These are phyloP conservation scores for Choanephora cucurbitarum DNA, from an alignment of 371 early-diverging fungal species.

Conservation along the genomic window DNA sequence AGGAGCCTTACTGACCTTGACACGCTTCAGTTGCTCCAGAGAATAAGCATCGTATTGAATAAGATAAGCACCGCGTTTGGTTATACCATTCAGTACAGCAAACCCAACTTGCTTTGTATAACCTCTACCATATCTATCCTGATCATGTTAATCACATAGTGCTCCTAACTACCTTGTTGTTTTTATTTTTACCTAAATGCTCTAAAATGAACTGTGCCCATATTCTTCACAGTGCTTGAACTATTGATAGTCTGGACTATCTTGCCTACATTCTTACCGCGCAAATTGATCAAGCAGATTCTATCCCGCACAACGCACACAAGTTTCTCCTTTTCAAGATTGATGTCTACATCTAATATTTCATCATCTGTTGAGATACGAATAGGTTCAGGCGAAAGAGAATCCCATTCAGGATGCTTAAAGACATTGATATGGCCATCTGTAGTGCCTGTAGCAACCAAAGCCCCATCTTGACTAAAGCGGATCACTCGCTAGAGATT, in stretches of 20 bases:
- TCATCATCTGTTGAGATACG: constrained; percentile 38
- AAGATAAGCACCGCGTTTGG: constrained; percentile 32
- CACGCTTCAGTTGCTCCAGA: constrained; percentile 25
- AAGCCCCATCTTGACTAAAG: constrained; percentile 56
- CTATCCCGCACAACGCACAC: constrained; percentile 50
- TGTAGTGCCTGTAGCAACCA: constrained; percentile 67
- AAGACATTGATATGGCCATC: constrained; percentile 63
- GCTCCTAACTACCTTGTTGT: not conserved
- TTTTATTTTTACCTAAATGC: constrained; percentile 43
- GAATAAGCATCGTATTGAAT: constrained; percentile 43
- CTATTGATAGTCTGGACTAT: constrained; percentile 60
- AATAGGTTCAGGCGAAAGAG: constrained; percentile 12
- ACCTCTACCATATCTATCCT: constrained; percentile 53
- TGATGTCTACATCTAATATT: constrained; percentile 68
- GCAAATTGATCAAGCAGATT: constrained; percentile 51
- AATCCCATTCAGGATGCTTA: constrained; percentile 51
- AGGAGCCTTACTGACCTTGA: constrained; percentile 35
- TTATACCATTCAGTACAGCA: constrained; percentile 36
- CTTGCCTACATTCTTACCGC: constrained; percentile 53
- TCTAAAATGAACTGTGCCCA: constrained; percentile 44
- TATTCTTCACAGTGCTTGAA: constrained; percentile 48
- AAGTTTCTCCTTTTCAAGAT: constrained; percentile 49
- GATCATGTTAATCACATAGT: constrained; percentile 5
- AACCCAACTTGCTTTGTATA: constrained; percentile 44
- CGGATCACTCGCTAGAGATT: constrained; percentile 45